Evolutionary conservation across 768 basidiomycete genomes (phyloP), one percentile per base, ranked within the genome.

Genomic region (Asterophora parasitica): DNA sequence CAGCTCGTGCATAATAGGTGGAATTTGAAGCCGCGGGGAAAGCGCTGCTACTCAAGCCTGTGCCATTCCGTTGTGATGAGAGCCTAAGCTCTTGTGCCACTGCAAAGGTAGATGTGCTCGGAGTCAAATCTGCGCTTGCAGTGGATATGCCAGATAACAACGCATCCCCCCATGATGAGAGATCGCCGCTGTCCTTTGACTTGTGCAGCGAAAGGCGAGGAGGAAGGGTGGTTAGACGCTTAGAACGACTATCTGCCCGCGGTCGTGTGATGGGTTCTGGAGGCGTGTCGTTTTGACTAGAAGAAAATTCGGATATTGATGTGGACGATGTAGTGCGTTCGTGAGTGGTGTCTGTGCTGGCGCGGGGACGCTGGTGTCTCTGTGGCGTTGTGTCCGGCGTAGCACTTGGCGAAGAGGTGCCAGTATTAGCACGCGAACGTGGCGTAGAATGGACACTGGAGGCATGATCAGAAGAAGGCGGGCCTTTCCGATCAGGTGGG

Each of bases 171-270:
- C 82, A 83, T 20, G 70, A 69, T 8, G 72, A 68, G 20, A 82
- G 65, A 51, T 75, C 79, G 10, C 64, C 58, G 46, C 61, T 63
- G 37, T 65, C 66, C 32, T 76, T 73, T 30, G 69, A 68, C 38
- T 64, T 62, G 49, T 79, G 77, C 23, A 82, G 65, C 4, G 80
- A 82, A 26, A 83, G 56, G 11, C 82, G 74, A 9, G 82, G 82
- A 0, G 82, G 76, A 16, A 66, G 58, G 1, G 63, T 62, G 2
- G 61, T 61, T 4, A 63, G 59, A 30, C 62, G 57, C 46, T 65
- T 65, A 42, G 49, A 32, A 39, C 44, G 49, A 30, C 42, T 51
- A 32, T 52, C 45, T 7, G 42, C 31, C n/a, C n/a, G 23, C 20
- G 35, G 47, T 11, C 31, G 37, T 13, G 50, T 20, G 44, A 38